phyloP scores from a whole-genome alignment of 2,329 filamentous ascomycete species.

The Cyphellophora europaea region DNA sequence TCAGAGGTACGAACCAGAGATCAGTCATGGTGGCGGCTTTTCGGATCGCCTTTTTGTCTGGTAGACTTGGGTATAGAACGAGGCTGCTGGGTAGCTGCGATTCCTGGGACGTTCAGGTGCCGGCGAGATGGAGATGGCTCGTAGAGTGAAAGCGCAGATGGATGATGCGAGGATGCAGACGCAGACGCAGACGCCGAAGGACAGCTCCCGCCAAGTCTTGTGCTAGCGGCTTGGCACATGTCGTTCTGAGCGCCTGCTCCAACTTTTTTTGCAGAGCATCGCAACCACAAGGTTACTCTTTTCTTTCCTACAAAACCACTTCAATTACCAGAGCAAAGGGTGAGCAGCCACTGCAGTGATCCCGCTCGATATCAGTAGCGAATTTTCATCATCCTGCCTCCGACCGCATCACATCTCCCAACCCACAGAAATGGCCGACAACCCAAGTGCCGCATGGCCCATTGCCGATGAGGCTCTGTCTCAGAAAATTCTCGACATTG shows the following conservation, averaged over 20 bases:
- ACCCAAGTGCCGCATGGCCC: constrained; percentile 48
- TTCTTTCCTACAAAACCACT: no score
- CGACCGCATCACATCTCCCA: constrained; percentile 6
- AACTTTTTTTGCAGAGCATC: no score
- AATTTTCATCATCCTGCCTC: background rate
- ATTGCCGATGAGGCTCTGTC: constrained; percentile 64
- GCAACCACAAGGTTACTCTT: no score
- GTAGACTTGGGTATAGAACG: background rate
- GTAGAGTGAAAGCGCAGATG: constrained; percentile 6
- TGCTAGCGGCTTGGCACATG: constrained; percentile 1
- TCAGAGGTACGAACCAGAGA: constrained; percentile 61
- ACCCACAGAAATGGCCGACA: constrained; percentile 29
- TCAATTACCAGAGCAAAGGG: no score
- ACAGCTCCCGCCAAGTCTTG: no score
- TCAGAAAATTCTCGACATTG: constrained; percentile 72
- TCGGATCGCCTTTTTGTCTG: no score
- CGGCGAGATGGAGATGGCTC: constrained; percentile 7
- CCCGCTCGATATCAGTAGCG: background rate
- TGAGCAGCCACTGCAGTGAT: constrained; percentile 22
- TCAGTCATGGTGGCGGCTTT: no score
- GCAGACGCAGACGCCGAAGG: no score
- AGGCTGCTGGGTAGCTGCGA: constrained; percentile 4
- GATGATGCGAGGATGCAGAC: constrained; percentile 10
- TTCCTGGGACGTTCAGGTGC: constrained; percentile 8
- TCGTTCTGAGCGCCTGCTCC: background rate